These are phyloP conservation scores for Erodium texanum DNA, from an alignment of 441 rosid species.

Conservation along the genomic window DNA sequence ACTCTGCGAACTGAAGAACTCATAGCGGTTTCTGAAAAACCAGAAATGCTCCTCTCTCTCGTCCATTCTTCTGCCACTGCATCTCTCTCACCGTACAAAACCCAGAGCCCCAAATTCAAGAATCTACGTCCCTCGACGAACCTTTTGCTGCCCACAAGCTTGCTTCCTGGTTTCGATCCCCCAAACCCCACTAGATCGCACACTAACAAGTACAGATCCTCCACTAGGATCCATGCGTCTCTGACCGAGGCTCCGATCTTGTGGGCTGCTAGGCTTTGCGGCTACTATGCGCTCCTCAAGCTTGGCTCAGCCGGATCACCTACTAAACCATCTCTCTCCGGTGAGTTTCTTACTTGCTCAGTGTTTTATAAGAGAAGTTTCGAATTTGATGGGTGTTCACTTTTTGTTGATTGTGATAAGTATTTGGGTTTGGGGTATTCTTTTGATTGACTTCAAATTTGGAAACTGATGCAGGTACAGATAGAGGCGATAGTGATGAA, in stretches of 20 bases:
- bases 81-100: neutral
- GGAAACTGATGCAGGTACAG: neutral
- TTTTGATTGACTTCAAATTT: neutral
- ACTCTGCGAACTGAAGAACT: too few species aligned
- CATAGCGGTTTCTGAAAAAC: neutral
- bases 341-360: neutral
- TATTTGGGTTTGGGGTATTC: neutral
- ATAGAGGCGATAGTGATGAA: neutral
- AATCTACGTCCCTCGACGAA: neutral
- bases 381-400: neutral
- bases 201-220: neutral
- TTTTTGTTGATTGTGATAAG: neutral
- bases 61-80: neutral
- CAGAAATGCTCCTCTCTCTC: neutral
- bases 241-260: slow-evolving; percentile 2
- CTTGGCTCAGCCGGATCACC: slow-evolving; percentile 5
- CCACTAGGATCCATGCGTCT: neutral
- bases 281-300: slow-evolving; percentile 7
- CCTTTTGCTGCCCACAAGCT: neutral
- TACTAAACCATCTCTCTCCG: neutral
- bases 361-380: neutral
- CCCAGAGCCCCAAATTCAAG: neutral
- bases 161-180: neutral
- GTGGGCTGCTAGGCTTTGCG: slow-evolving; percentile 12
- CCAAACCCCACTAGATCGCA: neutral